A percentile compares a stretch with the other conserved stretches of the same genome.
Evolutionary conservation across 1,284 basidiomycete genomes (phyloP).

Genomic region (Apiotrichum gamsii): DNA sequence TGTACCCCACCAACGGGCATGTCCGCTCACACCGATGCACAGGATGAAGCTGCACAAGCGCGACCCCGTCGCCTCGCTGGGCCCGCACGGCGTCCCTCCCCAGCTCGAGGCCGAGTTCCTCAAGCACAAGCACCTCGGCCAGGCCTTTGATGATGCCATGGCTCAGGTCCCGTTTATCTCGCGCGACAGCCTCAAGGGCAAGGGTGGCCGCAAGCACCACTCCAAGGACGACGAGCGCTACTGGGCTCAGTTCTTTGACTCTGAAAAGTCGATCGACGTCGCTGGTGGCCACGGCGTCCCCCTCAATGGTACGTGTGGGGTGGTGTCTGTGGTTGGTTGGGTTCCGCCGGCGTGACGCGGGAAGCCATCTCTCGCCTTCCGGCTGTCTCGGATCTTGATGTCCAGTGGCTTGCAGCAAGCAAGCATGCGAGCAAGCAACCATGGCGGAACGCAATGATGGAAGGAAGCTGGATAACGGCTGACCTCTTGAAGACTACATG

Average conservation of each 20-base stretch:
- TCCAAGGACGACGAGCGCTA: slow-evolving; percentile 51
- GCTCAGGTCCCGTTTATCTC: slow-evolving; percentile 64
- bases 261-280: slow-evolving; percentile 47
- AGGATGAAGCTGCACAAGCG: slow-evolving; percentile 83
- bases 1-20: too few species aligned
- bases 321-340: too few species aligned
- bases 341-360: too few species aligned
- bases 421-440: too few species aligned
- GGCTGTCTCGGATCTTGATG: too few species aligned
- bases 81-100: slow-evolving; percentile 49
- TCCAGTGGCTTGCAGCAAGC: too few species aligned
- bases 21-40: slow-evolving; percentile 17
- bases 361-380: too few species aligned
- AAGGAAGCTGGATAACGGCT: too few species aligned
- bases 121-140: slow-evolving; percentile 68
- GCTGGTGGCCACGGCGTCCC: slow-evolving; percentile 84
- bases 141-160: slow-evolving; percentile 15
- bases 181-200: slow-evolving; percentile 29
- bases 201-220: slow-evolving; percentile 52
- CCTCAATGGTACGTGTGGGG: too few species aligned
- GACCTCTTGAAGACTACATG: slow-evolving; percentile 67
- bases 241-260: slow-evolving; percentile 64
- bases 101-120: slow-evolving; percentile 72
- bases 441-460: too few species aligned
- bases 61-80: slow-evolving; percentile 49